phyloP scores from a whole-genome alignment of 2,329 filamentous ascomycete genomes.

The Pseudovirgaria hyperparasitica region DNA sequence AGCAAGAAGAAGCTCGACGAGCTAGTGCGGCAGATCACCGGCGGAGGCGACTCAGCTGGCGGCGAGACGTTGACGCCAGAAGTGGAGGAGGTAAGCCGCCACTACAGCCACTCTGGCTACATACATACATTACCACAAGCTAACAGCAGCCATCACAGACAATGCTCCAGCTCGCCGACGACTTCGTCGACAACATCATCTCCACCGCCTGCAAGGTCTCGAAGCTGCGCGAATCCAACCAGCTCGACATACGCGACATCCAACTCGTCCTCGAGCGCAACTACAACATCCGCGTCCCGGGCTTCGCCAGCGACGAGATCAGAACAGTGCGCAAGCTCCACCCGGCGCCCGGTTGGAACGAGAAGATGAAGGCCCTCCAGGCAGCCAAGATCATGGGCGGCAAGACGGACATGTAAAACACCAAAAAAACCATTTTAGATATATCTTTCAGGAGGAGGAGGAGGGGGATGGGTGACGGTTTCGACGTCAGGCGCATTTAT shows the following conservation, averaged over 20 bases:
- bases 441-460: too few relatives aligned
- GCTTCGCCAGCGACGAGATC: constrained; percentile 87
- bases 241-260: constrained; percentile 65
- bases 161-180: constrained; percentile 78
- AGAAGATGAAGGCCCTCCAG: constrained; percentile 94
- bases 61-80: constrained; percentile 75
- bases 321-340: constrained; percentile 89
- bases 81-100: constrained; percentile 70
- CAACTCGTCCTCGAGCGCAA: constrained; percentile 46
- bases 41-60: constrained; percentile 60
- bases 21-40: constrained; percentile 84
- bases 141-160: constrained; percentile 41
- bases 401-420: constrained; percentile 24
- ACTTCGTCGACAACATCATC: constrained; percentile 87
- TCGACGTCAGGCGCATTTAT: too few relatives aligned
- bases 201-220: constrained; percentile 79
- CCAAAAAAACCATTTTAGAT: too few relatives aligned
- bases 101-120: background rate
- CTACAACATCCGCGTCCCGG: constrained; percentile 71
- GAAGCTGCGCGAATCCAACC: constrained; percentile 82
- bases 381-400: constrained; percentile 64
- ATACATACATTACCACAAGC: constrained; percentile 2
- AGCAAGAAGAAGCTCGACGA: constrained; percentile 97
- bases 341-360: constrained; percentile 78
- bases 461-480: too few relatives aligned